These are phyloP conservation scores for Plantago major DNA, from an alignment of 257 asterid genomes.

Conservation along the genomic window DNA sequence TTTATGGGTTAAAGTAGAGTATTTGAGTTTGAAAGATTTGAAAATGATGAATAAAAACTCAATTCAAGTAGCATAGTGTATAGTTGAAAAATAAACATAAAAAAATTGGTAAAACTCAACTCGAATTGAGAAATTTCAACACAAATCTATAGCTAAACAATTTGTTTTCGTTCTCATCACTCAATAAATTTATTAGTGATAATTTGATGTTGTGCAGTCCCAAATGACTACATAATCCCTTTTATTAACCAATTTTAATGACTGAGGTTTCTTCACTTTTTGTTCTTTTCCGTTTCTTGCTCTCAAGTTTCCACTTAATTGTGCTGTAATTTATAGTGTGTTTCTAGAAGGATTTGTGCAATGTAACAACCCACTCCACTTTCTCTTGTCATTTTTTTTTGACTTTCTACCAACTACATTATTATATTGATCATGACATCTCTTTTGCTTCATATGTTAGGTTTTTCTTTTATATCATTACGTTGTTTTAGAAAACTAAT, in stretches of 20 bases:
- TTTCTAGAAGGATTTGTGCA: conserved; percentile 22
- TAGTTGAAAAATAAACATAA: too few species aligned
- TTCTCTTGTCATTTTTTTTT: background rate
- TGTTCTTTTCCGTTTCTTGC: conserved; percentile 4
- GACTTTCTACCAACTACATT: conserved; percentile 4
- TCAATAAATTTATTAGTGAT: background rate
- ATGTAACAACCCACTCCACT: conserved; percentile 27
- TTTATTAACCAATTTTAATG: too few species aligned
- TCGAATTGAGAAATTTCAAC: too few species aligned
- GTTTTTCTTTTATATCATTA: too few species aligned
- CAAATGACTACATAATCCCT: background rate
- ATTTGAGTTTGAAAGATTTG: too few species aligned
- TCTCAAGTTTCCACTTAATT: conserved; percentile 8
- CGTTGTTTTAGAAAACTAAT: too few species aligned
- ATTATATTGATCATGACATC: background rate
- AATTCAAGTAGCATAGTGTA: too few species aligned
- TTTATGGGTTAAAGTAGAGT: too few species aligned
- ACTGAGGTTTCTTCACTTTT: background rate
- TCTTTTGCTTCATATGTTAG: background rate
- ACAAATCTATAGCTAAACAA: too few species aligned
- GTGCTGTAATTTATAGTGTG: conserved; percentile 2
- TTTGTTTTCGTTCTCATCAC: too few species aligned
- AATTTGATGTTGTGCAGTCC: conserved; percentile 20
- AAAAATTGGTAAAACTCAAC: too few species aligned
- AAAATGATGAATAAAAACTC: too few species aligned